Base-by-base conservation (phyloP, 345 rosid genomes). In the Balakata baccata region DNA sequence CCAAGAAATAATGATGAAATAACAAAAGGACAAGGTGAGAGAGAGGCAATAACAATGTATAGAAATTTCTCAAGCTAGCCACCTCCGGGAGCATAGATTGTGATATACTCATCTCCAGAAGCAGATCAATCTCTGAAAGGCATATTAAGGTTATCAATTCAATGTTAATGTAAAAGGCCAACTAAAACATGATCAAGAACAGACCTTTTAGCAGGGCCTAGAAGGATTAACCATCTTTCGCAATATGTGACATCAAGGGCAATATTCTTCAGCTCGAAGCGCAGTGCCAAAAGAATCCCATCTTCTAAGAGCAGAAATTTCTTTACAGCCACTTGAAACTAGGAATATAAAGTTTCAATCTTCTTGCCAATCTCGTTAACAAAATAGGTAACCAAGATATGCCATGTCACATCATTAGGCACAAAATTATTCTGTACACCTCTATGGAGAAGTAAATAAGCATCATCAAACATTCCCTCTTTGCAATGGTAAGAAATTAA, bases 401-500 rank as follows among this genome's bases (percentile, higher is more conserved):
- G 66, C 97, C 94, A 91, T n/a, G 92, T 93, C 69, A 75, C 79
- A 67, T 65, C 76, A 78, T 85, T 87, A 41, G 98, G 96, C 50
- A 89, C 73, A 64, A 93, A 85, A 53, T 88, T 89, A 52, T 77
- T 83, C 60, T 78, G 83, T 5, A 90, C 54, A 9, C 93, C 88
- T 82, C 79, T 83, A 56, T 69, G 68, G 11, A 94, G 81, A 65
- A 94, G 81, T 29, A 77, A 85, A 75, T 77, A 87, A 8, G 97
- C 96, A 78, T 85, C 93, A 64, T 83, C 81, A 60, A 84, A 75
- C 83, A 76, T 74, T 61, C 89, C 87, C 74, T 70, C 85, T 79
- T 85, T 87, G 81, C 92, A 90, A 50, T 87, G 80, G 94, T 94
- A 84, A 75, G 89, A 85, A 68, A 94, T 86, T 81, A 92, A 75